phyloP scores from a whole-genome alignment of 129 eudicot species.

The Lactuca sativa region DNA sequence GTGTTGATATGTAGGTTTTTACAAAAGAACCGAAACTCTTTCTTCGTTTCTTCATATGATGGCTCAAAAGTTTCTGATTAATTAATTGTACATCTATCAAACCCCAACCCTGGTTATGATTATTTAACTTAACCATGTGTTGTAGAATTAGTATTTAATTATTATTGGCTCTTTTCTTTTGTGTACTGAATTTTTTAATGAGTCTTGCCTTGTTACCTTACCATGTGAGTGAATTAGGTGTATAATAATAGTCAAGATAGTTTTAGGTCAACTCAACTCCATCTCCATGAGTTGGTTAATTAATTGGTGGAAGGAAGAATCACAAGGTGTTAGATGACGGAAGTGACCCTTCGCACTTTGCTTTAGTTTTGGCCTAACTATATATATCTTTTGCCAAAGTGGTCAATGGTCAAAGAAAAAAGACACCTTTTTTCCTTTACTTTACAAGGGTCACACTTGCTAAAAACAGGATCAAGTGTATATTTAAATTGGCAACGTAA shows the following conservation, averaged over 20 bases:
- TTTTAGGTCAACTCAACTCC: slow-evolving; percentile 34
- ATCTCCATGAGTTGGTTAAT: slow-evolving; percentile 26
- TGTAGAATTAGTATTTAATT: slow-evolving; percentile 9
- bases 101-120: slow-evolving; percentile 22
- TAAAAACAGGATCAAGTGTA: slow-evolving; percentile 5
- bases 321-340: slow-evolving; percentile 34
- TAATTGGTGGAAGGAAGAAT: slow-evolving; percentile 5
- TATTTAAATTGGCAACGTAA: not conserved
- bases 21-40: slow-evolving; percentile 66
- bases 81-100: too few relatives aligned
- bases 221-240: slow-evolving; percentile 34
- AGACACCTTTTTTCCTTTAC: not conserved
- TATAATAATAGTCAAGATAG: slow-evolving; percentile 9
- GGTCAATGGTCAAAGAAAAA: slow-evolving; percentile 21
- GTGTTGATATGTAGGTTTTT: slow-evolving; percentile 57
- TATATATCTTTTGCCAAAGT: slow-evolving; percentile 3
- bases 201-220: slow-evolving; percentile 15
- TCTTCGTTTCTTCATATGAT: slow-evolving; percentile 60
- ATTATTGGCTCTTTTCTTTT: not conserved
- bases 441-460: slow-evolving; percentile 11
- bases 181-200: slow-evolving; percentile 17
- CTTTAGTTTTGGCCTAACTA: slow-evolving; percentile 3
- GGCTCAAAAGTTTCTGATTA: slow-evolving; percentile 46
- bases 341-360: slow-evolving; percentile 22
- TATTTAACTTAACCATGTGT: slow-evolving; percentile 25